Evolutionary conservation across 495 filamentous ascomycete species (phyloP), one percentile per base, ranked within the genome.

Genomic region (Choiromyces venosus): DNA sequence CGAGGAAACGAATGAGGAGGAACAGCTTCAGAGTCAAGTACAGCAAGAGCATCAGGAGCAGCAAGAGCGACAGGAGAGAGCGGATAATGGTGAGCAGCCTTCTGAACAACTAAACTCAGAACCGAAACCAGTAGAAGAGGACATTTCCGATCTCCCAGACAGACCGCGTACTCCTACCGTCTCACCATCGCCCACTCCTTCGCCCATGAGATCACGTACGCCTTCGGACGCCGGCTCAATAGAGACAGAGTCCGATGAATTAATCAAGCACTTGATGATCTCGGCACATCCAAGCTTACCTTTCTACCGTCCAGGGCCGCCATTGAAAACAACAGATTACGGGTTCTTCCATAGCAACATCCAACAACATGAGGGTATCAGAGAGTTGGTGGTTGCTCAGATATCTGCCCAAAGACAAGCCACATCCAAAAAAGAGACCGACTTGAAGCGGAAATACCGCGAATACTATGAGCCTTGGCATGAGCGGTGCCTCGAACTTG

Each of bases 371-470:
- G 69, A 80, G 42, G 70, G 69, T 35, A 74, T 80, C 29, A 73
- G 75, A 66, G 79, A 80, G 14, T 33, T 77, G 37, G 71, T 80
- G 25, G 66, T 80, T 33, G 71, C 74, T 35, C 78, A 80, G 66
- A 80, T 80, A n/a, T 80, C 78, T 2, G 67, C 71, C 25, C 71
- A 80, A 68, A 74, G 69, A 36, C 79, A 80, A 66, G 65, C 64
- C 18, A 65, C 75, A 5, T 77, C 72, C 18, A 78, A 78, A 33
- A 80, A 79, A 33, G 78, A 76, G 65, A 73, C 39, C 14, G 38
- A 37, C 18, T 42, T 80, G 40, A 80, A 80, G 44, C 79, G 79
- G 25, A 80, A 80, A 42, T 80, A 75, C 68, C 72, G 65, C 38
- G 79, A 80, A 16, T 37, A 77, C 10, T 79, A 72, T 35, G 76